Evolutionary conservation across 345 rosid genomes (phyloP).

Genomic region (Citrus glauca): DNA sequence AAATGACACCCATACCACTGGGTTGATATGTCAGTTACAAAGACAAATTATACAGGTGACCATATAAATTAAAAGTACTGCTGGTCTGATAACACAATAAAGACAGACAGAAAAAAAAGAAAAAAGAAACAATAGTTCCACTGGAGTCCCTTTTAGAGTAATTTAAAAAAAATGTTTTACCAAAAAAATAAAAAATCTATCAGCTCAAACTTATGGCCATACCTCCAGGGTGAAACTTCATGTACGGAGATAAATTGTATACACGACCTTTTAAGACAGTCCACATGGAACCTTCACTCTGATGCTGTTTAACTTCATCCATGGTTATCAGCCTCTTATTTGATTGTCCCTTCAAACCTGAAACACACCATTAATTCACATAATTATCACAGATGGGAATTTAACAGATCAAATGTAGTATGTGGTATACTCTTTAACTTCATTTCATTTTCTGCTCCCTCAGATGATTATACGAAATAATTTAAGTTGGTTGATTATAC

Average conservation of each 20-base stretch:
- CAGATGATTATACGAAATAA: neutral
- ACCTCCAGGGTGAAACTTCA: conserved; percentile 98
- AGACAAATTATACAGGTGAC: neutral
- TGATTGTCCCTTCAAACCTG: conserved; percentile 84
- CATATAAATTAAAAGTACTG: neutral
- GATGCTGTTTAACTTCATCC: conserved; percentile 75
- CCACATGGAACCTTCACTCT: conserved; percentile 83
- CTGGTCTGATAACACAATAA: neutral
- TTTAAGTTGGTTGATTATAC: neutral
- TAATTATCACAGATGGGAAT: neutral
- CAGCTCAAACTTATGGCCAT: conserved; percentile 8
- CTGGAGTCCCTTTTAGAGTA: neutral
- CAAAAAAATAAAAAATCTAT: neutral
- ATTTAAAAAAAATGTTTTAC: neutral
- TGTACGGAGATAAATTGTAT: conserved; percentile 81
- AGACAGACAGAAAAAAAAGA: neutral
- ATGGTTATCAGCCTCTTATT: conserved; percentile 66
- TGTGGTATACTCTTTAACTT: neutral
- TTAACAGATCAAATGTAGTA: neutral
- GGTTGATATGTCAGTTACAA: neutral
- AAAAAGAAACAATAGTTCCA: no score
- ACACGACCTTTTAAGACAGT: conserved; percentile 84
- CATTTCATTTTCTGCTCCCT: neutral
- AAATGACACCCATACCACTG: neutral
- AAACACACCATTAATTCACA: neutral